Evolutionary conservation across 495 filamentous ascomycete species (phyloP).

Genomic region (Penicillium taxi): DNA sequence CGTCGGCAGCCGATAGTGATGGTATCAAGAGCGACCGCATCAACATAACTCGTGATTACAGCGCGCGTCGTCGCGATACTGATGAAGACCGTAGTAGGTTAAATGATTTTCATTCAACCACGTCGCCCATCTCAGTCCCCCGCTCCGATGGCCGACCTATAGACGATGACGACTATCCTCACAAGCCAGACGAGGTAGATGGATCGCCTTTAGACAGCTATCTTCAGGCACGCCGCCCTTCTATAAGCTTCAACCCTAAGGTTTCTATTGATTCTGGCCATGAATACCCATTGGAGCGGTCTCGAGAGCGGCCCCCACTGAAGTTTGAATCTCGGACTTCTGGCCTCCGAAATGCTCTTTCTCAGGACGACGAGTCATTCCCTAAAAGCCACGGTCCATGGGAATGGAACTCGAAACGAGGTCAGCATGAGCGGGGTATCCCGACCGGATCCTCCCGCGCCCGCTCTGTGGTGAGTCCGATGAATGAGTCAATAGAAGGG

Average conservation of each 20-base stretch:
- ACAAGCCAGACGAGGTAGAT: conserved; percentile 36
- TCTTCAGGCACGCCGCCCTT: conserved; percentile 32
- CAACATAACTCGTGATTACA: conserved; percentile 35
- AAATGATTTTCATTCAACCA: conserved; percentile 39
- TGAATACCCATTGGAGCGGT: conserved; percentile 25
- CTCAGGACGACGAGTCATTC: conserved; percentile 22
- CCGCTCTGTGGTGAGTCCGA: conserved; percentile 15
- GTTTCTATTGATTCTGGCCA: conserved; percentile 32
- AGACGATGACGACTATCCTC: conserved; percentile 25
- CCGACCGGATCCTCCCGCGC: conserved; percentile 23
- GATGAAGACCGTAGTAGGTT: conserved; percentile 41
- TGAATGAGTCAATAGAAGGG: conserved; percentile 14
- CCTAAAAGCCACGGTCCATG: conserved; percentile 12
- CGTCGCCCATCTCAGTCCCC: conserved; percentile 41
- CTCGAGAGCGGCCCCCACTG: conserved; percentile 16
- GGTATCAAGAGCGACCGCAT: conserved; percentile 40
- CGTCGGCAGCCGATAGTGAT: conserved; percentile 27
- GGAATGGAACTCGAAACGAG: conserved; percentile 17
- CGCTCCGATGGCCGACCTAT: conserved; percentile 26
- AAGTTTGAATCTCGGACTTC: conserved; percentile 35
- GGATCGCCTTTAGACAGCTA: conserved; percentile 39
- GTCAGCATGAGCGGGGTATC: conserved; percentile 19
- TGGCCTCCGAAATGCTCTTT: conserved; percentile 33
- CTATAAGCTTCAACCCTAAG: conserved; percentile 37
- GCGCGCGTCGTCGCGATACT: conserved; percentile 37